These are phyloP conservation scores for Funneliformis mosseae DNA, from an alignment of 192 early-diverging fungal genomes.

Conservation along the genomic window DNA sequence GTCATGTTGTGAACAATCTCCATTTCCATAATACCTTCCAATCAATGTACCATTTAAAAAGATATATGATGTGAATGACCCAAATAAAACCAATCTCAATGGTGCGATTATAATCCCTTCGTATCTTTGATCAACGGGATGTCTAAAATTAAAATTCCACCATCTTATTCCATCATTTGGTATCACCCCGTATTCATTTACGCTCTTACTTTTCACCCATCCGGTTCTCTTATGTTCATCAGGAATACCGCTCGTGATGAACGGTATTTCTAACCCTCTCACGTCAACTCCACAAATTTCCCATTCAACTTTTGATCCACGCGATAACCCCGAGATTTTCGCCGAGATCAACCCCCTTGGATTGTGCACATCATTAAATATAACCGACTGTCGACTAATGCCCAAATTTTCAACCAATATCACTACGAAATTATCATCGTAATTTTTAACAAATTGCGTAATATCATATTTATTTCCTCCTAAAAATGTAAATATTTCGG, in stretches of 20 bases:
- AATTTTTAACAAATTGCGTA: slow-evolving; percentile 37
- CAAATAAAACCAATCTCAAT: slow-evolving; percentile 63
- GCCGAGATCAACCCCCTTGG: slow-evolving; percentile 75
- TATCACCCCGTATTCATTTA: slow-evolving; percentile 26
- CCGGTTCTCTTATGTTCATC: slow-evolving; percentile 56
- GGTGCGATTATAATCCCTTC: slow-evolving; percentile 48
- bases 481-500: slow-evolving; percentile 58
- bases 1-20: slow-evolving; percentile 67
- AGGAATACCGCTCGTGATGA: slow-evolving; percentile 73
- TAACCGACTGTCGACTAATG: slow-evolving; percentile 66
- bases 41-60: slow-evolving; percentile 70
- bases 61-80: slow-evolving; percentile 69
- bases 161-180: slow-evolving; percentile 39
- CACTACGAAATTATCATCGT: slow-evolving; percentile 66
- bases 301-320: slow-evolving; percentile 59
- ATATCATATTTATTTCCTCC: slow-evolving; percentile 66
- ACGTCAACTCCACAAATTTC: slow-evolving; percentile 78
- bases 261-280: slow-evolving; percentile 55
- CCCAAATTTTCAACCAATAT: slow-evolving; percentile 80
- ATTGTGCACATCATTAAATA: slow-evolving; percentile 74
- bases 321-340: slow-evolving; percentile 56
- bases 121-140: background rate
- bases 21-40: slow-evolving; percentile 70
- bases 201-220: slow-evolving; percentile 43
- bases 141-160: slow-evolving; percentile 41